A percentile compares a stretch with the other conserved stretches of the same genome.
phyloP scores from a whole-genome alignment of 371 early-diverging fungal species.

The Apophysomyces ossiformis region DNA sequence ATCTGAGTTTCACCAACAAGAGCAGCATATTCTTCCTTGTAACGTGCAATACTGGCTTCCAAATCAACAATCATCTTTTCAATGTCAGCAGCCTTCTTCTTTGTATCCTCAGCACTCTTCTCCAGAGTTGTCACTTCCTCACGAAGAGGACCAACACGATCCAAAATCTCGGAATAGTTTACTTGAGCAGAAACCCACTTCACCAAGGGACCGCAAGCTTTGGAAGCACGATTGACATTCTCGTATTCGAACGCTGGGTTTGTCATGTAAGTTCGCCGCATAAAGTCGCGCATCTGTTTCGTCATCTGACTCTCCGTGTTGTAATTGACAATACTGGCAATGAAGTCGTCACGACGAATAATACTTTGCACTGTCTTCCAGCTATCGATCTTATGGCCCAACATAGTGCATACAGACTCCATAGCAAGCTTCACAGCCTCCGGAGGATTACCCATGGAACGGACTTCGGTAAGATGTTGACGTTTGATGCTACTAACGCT shows the following conservation, averaged over 20 bases:
- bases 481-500: slow-evolving; percentile 95
- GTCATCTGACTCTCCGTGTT: slow-evolving; percentile 86
- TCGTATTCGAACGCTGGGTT: slow-evolving; percentile 94
- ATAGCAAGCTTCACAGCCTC: slow-evolving; percentile 95
- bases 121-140: slow-evolving; percentile 90
- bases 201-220: slow-evolving; percentile 98
- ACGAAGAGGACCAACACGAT: slow-evolving; percentile 95
- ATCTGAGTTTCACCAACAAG: slow-evolving; percentile 92
- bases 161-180: slow-evolving; percentile 89
- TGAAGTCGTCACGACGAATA: slow-evolving; percentile 97
- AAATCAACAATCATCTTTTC: slow-evolving; percentile 84
- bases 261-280: slow-evolving; percentile 77
- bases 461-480: slow-evolving; percentile 97
- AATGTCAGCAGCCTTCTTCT: slow-evolving; percentile 73
- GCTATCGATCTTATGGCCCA: slow-evolving; percentile 86
- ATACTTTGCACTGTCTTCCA: slow-evolving; percentile 91
- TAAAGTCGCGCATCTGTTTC: slow-evolving; percentile 73
- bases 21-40: slow-evolving; percentile 96
- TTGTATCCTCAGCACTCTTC: slow-evolving; percentile 77
- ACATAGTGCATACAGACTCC: slow-evolving; percentile 95
- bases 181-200: slow-evolving; percentile 98
- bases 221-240: slow-evolving; percentile 94
- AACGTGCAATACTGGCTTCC: slow-evolving; percentile 85
- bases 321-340: slow-evolving; percentile 95
- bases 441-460: slow-evolving; percentile 98